Conservation (phyloP, 768 basidiomycete genomes). For the Inosperma sp. region DNA sequence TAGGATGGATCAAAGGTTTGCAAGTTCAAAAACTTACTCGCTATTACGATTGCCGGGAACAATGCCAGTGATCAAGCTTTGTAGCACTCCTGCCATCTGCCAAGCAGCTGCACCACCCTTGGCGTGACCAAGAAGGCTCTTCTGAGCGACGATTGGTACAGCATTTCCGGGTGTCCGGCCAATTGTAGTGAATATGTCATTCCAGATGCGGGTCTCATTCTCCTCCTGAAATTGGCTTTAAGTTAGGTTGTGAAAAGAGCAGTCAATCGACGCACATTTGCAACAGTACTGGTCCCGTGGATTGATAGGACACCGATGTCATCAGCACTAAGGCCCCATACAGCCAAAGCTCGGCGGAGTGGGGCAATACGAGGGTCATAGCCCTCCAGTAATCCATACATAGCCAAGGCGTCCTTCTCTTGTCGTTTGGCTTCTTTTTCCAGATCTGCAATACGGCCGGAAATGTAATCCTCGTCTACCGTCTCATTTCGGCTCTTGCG, state of each 20-base stretch:
- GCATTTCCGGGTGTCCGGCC: slow-evolving; percentile 92
- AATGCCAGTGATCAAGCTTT: slow-evolving; percentile 78
- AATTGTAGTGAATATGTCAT: slow-evolving; percentile 86
- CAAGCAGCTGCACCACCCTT: slow-evolving; percentile 99
- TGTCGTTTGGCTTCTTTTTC: slow-evolving; percentile 89
- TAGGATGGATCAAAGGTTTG: background rate
- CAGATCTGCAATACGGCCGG: slow-evolving; percentile 73
- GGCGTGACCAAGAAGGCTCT: slow-evolving; percentile 93
- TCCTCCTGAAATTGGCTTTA: slow-evolving; percentile 57
- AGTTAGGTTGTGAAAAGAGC: slow-evolving; percentile 4
- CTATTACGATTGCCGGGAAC: slow-evolving; percentile 95
- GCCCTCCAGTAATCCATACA: slow-evolving; percentile 94
- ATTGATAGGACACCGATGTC: slow-evolving; percentile 89
- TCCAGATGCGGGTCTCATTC: slow-evolving; percentile 97
- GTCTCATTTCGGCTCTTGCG: slow-evolving; percentile 49
- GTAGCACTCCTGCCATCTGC: slow-evolving; percentile 91
- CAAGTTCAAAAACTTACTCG: slow-evolving; percentile 58
- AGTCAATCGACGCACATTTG: slow-evolving; percentile 51
- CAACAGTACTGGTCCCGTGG: slow-evolving; percentile 83
- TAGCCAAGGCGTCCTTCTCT: slow-evolving; percentile 88
- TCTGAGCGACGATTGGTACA: slow-evolving; percentile 96
- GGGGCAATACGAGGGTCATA: slow-evolving; percentile 82
- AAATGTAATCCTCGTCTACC: slow-evolving; percentile 64
- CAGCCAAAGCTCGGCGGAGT: slow-evolving; percentile 90
- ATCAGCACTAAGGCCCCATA: slow-evolving; percentile 93